Conservation (phyloP, 768 basidiomycete species). For the Tulasnella sp. region DNA sequence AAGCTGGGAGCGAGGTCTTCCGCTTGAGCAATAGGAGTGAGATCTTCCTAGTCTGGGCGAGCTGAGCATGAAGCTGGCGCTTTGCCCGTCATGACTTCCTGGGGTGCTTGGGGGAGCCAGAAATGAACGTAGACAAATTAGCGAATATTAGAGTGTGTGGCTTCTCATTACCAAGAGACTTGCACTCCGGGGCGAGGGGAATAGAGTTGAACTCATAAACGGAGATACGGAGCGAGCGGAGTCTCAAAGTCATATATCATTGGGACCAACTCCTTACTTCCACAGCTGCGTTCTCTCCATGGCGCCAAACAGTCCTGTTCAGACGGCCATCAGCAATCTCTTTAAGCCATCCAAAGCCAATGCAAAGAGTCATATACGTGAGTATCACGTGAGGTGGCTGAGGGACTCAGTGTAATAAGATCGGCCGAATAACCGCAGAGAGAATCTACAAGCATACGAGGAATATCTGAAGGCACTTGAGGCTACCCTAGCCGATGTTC, state of each 20-base stretch:
- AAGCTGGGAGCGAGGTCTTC: conserved; percentile 90
- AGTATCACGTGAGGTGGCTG: no score
- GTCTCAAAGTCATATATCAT: conserved; percentile 9
- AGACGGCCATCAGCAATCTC: no score
- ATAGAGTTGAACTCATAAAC: background rate
- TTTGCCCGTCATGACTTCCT: background rate
- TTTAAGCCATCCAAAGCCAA: no score
- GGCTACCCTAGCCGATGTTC: background rate
- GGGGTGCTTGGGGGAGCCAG: background rate
- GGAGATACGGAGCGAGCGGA: conserved; percentile 1
- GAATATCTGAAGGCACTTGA: background rate
- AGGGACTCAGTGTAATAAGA: no score
- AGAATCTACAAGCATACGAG: background rate
- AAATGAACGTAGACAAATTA: background rate
- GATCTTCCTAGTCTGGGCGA: conserved; percentile 76
- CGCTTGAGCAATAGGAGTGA: conserved; percentile 77
- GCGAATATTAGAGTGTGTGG: background rate
- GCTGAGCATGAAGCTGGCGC: conserved; percentile 54
- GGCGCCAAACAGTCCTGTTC: no score
- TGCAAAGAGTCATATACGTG: no score
- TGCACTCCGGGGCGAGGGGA: background rate
- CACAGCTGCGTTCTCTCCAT: background rate
- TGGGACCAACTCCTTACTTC: background rate
- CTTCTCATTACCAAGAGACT: background rate
- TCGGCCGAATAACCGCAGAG: no score